Conservation (phyloP, 2,329 filamentous ascomycete genomes). For the Fusarium chuoi region DNA sequence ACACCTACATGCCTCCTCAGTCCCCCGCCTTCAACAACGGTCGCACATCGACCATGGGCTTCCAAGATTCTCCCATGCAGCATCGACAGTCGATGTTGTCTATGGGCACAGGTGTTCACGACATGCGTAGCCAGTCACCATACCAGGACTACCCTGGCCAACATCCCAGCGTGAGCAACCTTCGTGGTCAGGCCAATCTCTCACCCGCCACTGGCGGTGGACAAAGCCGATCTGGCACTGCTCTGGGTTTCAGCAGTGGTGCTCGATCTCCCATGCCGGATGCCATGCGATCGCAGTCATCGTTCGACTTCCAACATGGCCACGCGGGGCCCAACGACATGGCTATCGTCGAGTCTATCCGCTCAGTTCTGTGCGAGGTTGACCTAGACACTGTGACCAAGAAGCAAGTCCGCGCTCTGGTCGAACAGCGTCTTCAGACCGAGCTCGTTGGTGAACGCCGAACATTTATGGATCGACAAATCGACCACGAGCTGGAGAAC, state of each 20-base stretch:
- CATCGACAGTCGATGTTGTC: conserved; percentile 80
- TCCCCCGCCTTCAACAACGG: conserved; percentile 75
- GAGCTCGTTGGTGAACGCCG: conserved; percentile 87
- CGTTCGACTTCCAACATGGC: conserved; percentile 70
- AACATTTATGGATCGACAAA: conserved; percentile 90
- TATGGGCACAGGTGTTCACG: conserved; percentile 59
- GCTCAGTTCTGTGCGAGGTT: conserved; percentile 83
- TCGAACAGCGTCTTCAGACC: conserved; percentile 92
- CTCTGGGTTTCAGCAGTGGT: conserved; percentile 61
- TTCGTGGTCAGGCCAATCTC: conserved; percentile 59
- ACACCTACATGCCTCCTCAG: conserved; percentile 83
- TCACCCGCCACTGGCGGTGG: conserved; percentile 56
- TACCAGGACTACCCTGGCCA: conserved; percentile 65
- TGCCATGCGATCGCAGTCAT: conserved; percentile 61
- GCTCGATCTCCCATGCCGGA: conserved; percentile 57
- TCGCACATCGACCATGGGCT: conserved; percentile 58
- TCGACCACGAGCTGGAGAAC: conserved; percentile 91
- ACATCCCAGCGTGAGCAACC: conserved; percentile 71
- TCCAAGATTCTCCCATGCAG: conserved; percentile 51
- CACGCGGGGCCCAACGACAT: conserved; percentile 78
- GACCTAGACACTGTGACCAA: conserved; percentile 98
- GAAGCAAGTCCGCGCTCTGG: conserved; percentile 92
- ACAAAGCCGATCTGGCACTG: conserved; percentile 54
- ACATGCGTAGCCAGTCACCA: conserved; percentile 64
- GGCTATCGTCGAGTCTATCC: conserved; percentile 85